Base-by-base conservation (phyloP, 202 grass and related monocot genomes). In the Alloteropsis angusta region DNA sequence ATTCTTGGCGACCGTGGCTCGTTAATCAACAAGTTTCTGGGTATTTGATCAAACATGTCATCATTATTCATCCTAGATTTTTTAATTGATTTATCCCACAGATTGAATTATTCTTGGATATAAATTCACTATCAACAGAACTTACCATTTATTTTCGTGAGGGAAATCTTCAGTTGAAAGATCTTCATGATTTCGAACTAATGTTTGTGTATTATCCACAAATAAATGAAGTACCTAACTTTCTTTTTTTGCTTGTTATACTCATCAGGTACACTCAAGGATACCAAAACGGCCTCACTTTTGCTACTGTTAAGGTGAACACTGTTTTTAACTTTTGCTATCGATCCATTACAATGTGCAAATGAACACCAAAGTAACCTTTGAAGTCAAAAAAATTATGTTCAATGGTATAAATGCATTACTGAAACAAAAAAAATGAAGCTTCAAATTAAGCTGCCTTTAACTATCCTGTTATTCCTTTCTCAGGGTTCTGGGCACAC, bases 251-350 rank as follows among this genome's bases (percentile, higher is more conserved):
- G 13, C 32, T 43, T 88, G 17, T 34, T 77, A 19, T 52, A 81
- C 64, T 41, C 5, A 56, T 81, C 87, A 99, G 96, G 77, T 99
- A 93, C 84, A 89, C 84, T 46, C 90, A 99, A 86, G 96, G 78
- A 65, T 99, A 99, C 80, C 64, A 82, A 11, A 82, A 89, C 65
- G 84, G 77, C 21, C 90, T 99, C 45, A 93, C 84, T 61, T 99
- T 95, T 80, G 86, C 91, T 69, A 99, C 96, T 73, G 74, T 99
- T 79, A 99, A 99, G 96, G 96, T 93, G 71, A 21, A 64, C 44
- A 21, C 32, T 70, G 26, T 76, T 82, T 62, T 62, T 39, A 53
- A 71, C 18, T 64, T 64, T 83, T 14, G 11, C 38, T 63, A 41
- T 42, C 28, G 53, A 45, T 47, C 17, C 18, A 60, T 26, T 57